Evolutionary conservation across 768 basidiomycete genomes (phyloP), one percentile per base, ranked within the genome.

Genomic region (Trichaptum fuscoviolaceum): DNA sequence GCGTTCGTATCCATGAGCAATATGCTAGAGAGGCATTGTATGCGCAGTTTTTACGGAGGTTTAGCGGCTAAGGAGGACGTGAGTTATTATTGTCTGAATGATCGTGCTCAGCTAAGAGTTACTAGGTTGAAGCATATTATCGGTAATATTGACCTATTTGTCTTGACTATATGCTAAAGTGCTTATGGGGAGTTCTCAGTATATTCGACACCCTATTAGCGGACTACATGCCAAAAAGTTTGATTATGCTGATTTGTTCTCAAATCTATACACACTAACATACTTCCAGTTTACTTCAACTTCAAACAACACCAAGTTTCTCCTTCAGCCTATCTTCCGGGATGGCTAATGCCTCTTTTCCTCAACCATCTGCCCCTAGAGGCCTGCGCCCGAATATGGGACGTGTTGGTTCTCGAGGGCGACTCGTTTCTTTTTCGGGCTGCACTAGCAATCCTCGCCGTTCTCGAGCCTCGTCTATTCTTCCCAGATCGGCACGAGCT

Each of bases 251-350:
- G 27, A 17, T 62, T 9, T 34, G 64, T 20, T 58, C 30, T 17
- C 57, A 20, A 58, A 67, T 24, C 63, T 66, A 52, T n/a, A 62
- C 23, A 25, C 7, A 23, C 63, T 18, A 65, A 35, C 67, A 42
- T 61, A 34, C 65, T 17, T 63, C 17, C 61, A 95, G 93, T 96
- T 68, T 95, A 94, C 75, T 92, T 94, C 79, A 95, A 95, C 78
- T 95, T 96, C 78, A 94, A 95, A 74, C 92, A 95, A 71, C 92
- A 95, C 73, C 92, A 95, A 69, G 86, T 96, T 72, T 90, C 93
- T 0, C 94, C 95, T 1, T 79, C 87, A 1, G 83, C 87, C n/a
- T 96, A 96, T 79, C 81, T 96, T 18, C 85, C 83, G 0, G 87
- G 88, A 66, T 96, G 95, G 95, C 71, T 96, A 27, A 72, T 90